Percentiles rank a stretch among this genome's conserved stretches.
phyloP scores from a whole-genome alignment of 352 stramenopile genomes.

The Phytophthora uliginosa region DNA sequence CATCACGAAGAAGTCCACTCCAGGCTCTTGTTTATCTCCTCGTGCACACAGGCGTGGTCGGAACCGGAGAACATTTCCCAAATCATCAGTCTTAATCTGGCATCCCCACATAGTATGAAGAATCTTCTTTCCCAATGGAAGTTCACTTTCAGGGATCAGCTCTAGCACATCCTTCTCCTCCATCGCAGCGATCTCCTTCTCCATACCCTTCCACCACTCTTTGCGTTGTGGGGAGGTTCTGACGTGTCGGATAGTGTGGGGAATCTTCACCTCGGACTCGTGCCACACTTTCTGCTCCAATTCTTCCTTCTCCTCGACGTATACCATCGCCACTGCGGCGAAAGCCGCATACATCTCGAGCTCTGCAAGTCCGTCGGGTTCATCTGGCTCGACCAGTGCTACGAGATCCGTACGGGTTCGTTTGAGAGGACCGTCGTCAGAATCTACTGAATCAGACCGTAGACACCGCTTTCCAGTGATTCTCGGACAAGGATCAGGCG shows the following conservation, averaged over 20 bases:
- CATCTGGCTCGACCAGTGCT: no score
- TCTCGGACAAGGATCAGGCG: no score
- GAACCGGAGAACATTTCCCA: slow-evolving; percentile 8
- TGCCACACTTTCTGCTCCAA: slow-evolving; percentile 8
- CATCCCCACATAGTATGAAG: slow-evolving; percentile 18
- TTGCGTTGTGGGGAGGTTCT: neutral
- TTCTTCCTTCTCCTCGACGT: neutral
- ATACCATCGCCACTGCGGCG: neutral
- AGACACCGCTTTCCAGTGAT: no score
- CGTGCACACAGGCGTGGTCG: slow-evolving; percentile 2
- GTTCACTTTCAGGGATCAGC: slow-evolving; percentile 10
- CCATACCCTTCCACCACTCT: slow-evolving; percentile 13
- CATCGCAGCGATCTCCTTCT: slow-evolving; percentile 9
- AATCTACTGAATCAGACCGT: no score
- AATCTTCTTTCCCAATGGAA: neutral
- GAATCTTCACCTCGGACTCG: slow-evolving; percentile 1
- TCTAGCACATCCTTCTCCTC: slow-evolving; percentile 16
- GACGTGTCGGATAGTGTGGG: neutral
- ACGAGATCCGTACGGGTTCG: no score
- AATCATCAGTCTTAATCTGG: slow-evolving; percentile 7
- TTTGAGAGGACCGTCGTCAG: no score
- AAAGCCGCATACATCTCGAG: slow-evolving; percentile 12
- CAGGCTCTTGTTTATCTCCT: slow-evolving; percentile 10
- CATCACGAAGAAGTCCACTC: slow-evolving; percentile 10
- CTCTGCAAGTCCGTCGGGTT: neutral